A percentile compares a stretch with the other conserved stretches of the same genome.
Evolutionary conservation across 768 basidiomycete species (phyloP).

Genomic region (Phaeolepiota aurea): DNA sequence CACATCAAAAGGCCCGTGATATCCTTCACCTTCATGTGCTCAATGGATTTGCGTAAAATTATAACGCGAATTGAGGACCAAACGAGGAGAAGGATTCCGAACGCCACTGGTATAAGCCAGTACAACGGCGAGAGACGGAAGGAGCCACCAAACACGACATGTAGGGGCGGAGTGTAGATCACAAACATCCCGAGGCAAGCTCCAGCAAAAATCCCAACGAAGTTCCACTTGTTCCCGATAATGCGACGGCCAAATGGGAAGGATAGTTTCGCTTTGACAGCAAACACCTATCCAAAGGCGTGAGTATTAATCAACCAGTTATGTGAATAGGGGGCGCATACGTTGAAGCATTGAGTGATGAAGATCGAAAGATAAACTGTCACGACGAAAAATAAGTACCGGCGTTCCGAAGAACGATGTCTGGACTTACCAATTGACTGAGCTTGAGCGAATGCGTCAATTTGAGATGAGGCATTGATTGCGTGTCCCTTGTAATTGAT

Average conservation of each 20-base stretch:
- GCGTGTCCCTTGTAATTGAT: constrained; percentile 41
- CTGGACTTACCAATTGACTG: constrained; percentile 44
- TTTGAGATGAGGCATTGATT: constrained; percentile 38
- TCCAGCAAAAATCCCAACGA: constrained; percentile 51
- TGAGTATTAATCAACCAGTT: neutral
- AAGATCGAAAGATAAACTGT: constrained; percentile 55
- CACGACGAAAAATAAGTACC: neutral
- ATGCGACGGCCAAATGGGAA: constrained; percentile 55
- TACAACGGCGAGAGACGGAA: constrained; percentile 51
- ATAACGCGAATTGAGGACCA: constrained; percentile 57
- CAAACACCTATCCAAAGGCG: constrained; percentile 37
- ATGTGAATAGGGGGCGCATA: constrained; percentile 14
- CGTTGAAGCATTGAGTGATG: constrained; percentile 65
- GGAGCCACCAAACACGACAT: constrained; percentile 61
- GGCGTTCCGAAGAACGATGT: neutral
- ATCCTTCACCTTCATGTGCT: constrained; percentile 50
- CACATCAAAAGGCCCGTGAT: constrained; percentile 68
- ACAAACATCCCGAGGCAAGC: constrained; percentile 61
- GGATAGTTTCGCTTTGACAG: constrained; percentile 55
- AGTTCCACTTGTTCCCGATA: constrained; percentile 56
- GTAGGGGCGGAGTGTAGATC: constrained; percentile 61
- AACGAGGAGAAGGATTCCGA: constrained; percentile 44
- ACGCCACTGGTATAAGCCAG: constrained; percentile 59
- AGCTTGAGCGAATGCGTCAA: constrained; percentile 50
- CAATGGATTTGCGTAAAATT: constrained; percentile 44